phyloP scores from a whole-genome alignment of 2,329 filamentous ascomycete genomes.

The Fonsecaea erecta region DNA sequence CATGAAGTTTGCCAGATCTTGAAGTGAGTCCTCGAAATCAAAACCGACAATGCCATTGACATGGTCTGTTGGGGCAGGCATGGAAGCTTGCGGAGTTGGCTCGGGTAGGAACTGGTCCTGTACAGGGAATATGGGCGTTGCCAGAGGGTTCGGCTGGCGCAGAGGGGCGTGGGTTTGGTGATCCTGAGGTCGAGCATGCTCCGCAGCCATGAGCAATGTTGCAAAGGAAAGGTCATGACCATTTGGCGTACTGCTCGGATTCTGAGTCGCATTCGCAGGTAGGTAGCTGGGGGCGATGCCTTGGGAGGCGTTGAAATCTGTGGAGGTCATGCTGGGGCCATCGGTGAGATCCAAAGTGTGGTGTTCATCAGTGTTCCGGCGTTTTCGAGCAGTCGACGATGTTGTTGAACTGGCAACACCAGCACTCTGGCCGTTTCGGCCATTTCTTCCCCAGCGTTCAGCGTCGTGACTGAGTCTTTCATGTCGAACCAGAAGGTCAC shows the following conservation, averaged over 20 bases:
- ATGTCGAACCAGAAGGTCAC: constrained; percentile 49
- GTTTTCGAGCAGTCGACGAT: constrained; percentile 11
- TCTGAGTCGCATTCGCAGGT: constrained; percentile 15
- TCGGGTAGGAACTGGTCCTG: constrained; percentile 41
- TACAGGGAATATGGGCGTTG: constrained; percentile 18
- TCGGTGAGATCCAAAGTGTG: constrained; percentile 17
- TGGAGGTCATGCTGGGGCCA: constrained; percentile 13
- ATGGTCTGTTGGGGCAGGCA: constrained; percentile 42
- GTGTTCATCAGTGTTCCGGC: constrained; percentile 13
- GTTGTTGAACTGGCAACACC: constrained; percentile 28
- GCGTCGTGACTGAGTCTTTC: constrained; percentile 46
- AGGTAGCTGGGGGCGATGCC: constrained; percentile 24
- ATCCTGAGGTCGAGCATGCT: constrained; percentile 47
- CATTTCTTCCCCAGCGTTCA: constrained; percentile 26
- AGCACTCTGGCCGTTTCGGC: constrained; percentile 38
- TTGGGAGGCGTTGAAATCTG: constrained; percentile 31
- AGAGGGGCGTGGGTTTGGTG: constrained; percentile 37
- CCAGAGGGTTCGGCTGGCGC: constrained; percentile 22
- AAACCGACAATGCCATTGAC: constrained; percentile 41
- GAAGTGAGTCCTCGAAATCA: constrained; percentile 43
- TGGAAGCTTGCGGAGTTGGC: constrained; percentile 45
- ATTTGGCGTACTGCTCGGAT: constrained; percentile 20
- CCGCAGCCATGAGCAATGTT: constrained; percentile 49
- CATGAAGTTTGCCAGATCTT: constrained; percentile 46
- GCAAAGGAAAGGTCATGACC: constrained; percentile 44